Conservation (phyloP, 768 basidiomycete genomes). For the Cantharellus anzutake region DNA sequence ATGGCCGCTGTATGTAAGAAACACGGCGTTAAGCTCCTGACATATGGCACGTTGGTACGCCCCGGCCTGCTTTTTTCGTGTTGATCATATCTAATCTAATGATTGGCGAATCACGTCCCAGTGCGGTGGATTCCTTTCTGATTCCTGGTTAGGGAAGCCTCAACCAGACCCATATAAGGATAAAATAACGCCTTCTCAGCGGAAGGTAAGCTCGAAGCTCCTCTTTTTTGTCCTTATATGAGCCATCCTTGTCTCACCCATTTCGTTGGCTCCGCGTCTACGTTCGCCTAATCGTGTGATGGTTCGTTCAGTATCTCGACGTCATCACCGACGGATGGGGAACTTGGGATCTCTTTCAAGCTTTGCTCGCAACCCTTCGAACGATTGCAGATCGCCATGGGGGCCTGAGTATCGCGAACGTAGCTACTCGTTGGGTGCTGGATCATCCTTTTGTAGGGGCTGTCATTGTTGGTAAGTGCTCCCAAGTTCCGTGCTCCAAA, state of each 20-base stretch:
- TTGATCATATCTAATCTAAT: background rate
- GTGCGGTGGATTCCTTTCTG: slow-evolving; percentile 72
- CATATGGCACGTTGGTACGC: slow-evolving; percentile 64
- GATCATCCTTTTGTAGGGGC: slow-evolving; percentile 63
- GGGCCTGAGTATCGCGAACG: slow-evolving; percentile 41
- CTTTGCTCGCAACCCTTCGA: slow-evolving; percentile 37
- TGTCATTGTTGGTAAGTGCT: slow-evolving; percentile 46
- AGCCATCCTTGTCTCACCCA: background rate
- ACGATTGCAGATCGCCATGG: slow-evolving; percentile 43
- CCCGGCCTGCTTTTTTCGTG: background rate
- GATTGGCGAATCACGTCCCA: slow-evolving; percentile 14
- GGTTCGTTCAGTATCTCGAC: slow-evolving; percentile 45
- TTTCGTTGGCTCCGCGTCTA: too few relatives aligned
- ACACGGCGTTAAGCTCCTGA: slow-evolving; percentile 53
- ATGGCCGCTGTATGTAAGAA: slow-evolving; percentile 61
- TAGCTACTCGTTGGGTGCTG: slow-evolving; percentile 68
- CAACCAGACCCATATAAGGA: slow-evolving; percentile 60
- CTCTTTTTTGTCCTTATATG: background rate
- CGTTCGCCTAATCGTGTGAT: too few relatives aligned
- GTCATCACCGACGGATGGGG: slow-evolving; percentile 70
- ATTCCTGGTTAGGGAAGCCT: slow-evolving; percentile 46
- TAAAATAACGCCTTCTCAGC: slow-evolving; percentile 57
- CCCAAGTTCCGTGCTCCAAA: too few relatives aligned
- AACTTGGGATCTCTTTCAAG: slow-evolving; percentile 55
- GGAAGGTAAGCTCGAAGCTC: slow-evolving; percentile 34